Evolutionary conservation across 768 basidiomycete species (phyloP), one percentile per base, ranked within the genome.

Genomic region (Melanogaster broomeanus): DNA sequence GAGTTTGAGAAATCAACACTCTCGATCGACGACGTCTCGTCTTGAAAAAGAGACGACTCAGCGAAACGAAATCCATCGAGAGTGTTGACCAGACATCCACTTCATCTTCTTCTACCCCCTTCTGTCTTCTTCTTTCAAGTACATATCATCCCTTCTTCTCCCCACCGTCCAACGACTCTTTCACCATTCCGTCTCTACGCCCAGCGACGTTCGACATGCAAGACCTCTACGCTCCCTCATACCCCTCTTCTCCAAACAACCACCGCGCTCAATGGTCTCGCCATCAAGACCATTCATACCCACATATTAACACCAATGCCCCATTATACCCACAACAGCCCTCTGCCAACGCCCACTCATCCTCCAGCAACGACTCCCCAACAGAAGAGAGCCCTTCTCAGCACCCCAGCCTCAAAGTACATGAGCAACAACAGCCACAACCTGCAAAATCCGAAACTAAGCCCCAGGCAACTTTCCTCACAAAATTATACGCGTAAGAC

Each of bases 401-500:
- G 6, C 59, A 53, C 0, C 57, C 69, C 39, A 22, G 64, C 38
- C 50, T 63, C 43, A 72, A 70, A 58, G 56, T 67, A 44, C 65
- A 69, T n/a, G 70, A 67, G 66, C 79, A 75, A 61, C 68, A 57
- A 56, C 69, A 74, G 40, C 73, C 81, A 34, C 78, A 74, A 45
- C 72, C 77, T n/a, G 73, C 75, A 68, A 91, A 90, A 75, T 65
- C 81, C 37, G 88, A 90, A 58, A 74, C 81, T 48, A 93, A 93
- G 71, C 90, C 88, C 0, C 90, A 93, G 76, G 88, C 91, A 0
- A 95, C 93, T n/a, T 97, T 97, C 69, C 79, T 97, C 65, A 97
- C 93, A 70, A 96, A 95, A 79, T 82, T 97, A 44, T 97, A 95
- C 82, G 88, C 88, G 93, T 93, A 65, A 63, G 89, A 85, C 28